These are phyloP conservation scores for Cunninghamia lanceolata DNA, from an alignment of 75 land plant species.

Conservation along the genomic window DNA sequence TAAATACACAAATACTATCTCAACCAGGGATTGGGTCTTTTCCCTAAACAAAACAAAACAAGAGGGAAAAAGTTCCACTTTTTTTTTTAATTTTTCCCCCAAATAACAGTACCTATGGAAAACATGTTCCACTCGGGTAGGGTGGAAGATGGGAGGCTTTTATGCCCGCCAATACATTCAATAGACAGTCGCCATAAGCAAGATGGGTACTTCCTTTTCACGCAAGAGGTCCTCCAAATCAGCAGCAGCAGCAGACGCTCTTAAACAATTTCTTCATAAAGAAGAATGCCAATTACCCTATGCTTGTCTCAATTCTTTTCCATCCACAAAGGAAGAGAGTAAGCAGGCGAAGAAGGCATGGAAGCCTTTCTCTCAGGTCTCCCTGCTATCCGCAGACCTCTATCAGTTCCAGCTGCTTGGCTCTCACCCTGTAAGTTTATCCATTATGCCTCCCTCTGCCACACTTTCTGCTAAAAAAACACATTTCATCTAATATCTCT, in stretches of 20 bases:
- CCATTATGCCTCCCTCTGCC: not conserved
- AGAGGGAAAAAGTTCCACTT: too few relatives aligned
- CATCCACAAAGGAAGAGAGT: not conserved
- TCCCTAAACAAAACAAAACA: too few relatives aligned
- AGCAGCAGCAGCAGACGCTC: not conserved
- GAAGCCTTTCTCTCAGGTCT: not conserved
- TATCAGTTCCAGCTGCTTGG: not conserved
- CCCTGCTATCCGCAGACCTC: not conserved
- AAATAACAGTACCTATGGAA: too few relatives aligned
- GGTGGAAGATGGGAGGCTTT: not conserved
- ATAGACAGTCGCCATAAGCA: not conserved
- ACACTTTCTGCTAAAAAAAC: too few relatives aligned
- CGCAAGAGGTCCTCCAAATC: not conserved
- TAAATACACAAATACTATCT: too few relatives aligned
- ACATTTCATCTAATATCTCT: too few relatives aligned
- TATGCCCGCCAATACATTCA: not conserved
- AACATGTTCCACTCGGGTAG: too few relatives aligned
- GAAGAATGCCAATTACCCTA: not conserved
- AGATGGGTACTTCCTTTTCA: not conserved
- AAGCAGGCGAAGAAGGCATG: not conserved
- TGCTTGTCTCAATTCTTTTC: not conserved
- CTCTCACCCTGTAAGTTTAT: not conserved
- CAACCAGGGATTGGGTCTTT: too few relatives aligned
- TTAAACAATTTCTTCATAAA: not conserved
- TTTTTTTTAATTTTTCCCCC: too few relatives aligned